Evolutionary conservation across 2,329 filamentous ascomycete genomes (phyloP), one percentile per base, ranked within the genome.

Genomic region (Diaporthe velutina): DNA sequence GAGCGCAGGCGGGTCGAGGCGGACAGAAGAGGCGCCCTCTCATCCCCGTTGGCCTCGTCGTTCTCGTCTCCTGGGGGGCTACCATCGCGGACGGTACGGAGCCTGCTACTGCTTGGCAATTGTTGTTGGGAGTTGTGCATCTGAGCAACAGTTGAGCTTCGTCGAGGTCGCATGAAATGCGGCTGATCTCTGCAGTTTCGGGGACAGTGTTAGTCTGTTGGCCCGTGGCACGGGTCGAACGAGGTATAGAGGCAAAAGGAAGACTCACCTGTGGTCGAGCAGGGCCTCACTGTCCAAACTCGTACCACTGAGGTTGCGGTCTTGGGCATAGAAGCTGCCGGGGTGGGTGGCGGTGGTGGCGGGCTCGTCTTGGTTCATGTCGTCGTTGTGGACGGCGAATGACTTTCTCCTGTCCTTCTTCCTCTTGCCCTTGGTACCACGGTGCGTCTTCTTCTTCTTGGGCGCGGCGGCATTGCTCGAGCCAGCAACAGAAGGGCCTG

Each of bases 271-370:
- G 83, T 98, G 96, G 83, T 98, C 96, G 25, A 98, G 86, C 78
- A 98, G 86, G 10, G 91, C 93, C 81, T 98, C 93, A 82, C 95
- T 98, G 78, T 98, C 96, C 77, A 98, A 86, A 83, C 96, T 98
- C 0, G 94, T 95, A 79, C 90, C 92, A 85, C 96, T 98, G 77
- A 92, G 81, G 81, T 94, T 95, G 58, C 86, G 84, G 10, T 86
- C 81, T 74, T 88, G 81, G 78, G 85, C 82, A 80, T 90, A 90
- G 81, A 91, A 88, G 60, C 83, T 85, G 75, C 86, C 81, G 74
- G 83, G 73, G 64, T 80, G 79, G 75, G 76, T 54, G 74, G 73
- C 54, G 77, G 77, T n/a, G 74, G 78, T 19, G 82, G 76, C 45
- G 81, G 79, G 30, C 80, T 79, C 79, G 58, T 80, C 83, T 75